Evolutionary conservation across 1,284 basidiomycete species (phyloP), one percentile per base, ranked within the genome.

Genomic region (Gastroboletus turbinatus): DNA sequence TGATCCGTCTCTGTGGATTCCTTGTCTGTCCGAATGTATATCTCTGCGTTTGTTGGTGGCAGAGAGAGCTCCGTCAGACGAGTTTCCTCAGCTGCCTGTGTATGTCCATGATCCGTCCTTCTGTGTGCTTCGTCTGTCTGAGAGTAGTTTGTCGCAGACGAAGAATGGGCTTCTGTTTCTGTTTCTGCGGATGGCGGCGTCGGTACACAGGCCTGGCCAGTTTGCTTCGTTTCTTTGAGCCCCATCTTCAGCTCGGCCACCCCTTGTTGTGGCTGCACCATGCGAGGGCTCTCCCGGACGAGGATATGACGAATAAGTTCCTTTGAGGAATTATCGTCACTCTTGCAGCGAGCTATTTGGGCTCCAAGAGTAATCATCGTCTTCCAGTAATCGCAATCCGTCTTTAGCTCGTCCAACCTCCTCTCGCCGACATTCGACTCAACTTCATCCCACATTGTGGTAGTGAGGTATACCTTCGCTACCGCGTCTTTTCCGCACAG

Each of bases 381-480:
- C 25, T 52, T 56, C 63, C 63, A 66, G 27, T 52, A 47, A 9
- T 42, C 46, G n/a, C n/a, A n/a, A n/a, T n/a, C n/a, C 25, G 1
- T 2, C 33, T 2, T 9, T 5, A 66, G 53, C 5, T 59, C 52
- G 0, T 44, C 17, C 25, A 66, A 32, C 45, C 53, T 65, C 44
- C 1, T 29, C 30, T 53, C 14, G 0, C 63, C 63, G 4, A 46
- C 30, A 1, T 1, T 3, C 1, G 1, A 2, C 0, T 63, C 58
- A 10, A 63, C 47, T 27, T 65, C 50, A 35, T 65, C 63, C 62
- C 62, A 63, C 63, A 60, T 63, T 2, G 60, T 64, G 9, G 60
- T 64, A 5, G 51, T 55, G n/a, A 61, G 50, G 32, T 50, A 42
- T 23, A 65, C 46, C 6, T 52, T 52, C 1, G 25, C 48, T 8